Base-by-base conservation (phyloP, 441 rosid genomes). In the Eruca vesicaria region DNA sequence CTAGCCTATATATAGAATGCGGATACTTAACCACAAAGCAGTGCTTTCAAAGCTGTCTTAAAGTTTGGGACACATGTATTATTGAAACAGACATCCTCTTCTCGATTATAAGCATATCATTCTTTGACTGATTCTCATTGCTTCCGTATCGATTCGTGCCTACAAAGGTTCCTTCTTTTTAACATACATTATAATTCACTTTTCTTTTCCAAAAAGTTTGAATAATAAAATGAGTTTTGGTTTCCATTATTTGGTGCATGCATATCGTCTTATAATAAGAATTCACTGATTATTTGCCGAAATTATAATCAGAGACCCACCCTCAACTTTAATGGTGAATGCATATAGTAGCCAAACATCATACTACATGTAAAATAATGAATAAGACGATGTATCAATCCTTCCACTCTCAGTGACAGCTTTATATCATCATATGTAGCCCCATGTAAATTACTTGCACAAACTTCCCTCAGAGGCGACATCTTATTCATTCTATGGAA, bases 1-100 rank as follows among this genome's bases (percentile, higher is more conserved):
- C 31, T 41, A 77, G 76, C 48, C 68, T 76, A 70, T 57, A 57
- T 45, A 64, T 77, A 71, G 76, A 77, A 65, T 65, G 57, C 18
- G 4, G 63, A 77, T 71, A 59, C 76, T 77, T 77, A 71, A 71
- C 68, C 76, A 59, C 72, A 43, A 71, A 71, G 63, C 35, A 65
- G 80, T 71, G 76, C 72, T 71, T 74, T 50, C 21, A 50, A 77
- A 71, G 80, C 76, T 71, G 68, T 72, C 80, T 71, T 77, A 19
- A 71, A 65, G 76, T 45, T 23, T 76, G 33, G 66, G 73, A 66
- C 76, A 77, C 73, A 72, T 72, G 72, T 38, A 66, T 31, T 45
- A 32, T 50, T 63, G 60, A 71, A 64, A 35, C 33, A 77, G 15
- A 59, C 58, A 71, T 66, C 61, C 35, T 70, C 59, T 45, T 70